Conservation (phyloP, 129 eudicot genomes). For the sunflower (Helianthus annuus) region DNA sequence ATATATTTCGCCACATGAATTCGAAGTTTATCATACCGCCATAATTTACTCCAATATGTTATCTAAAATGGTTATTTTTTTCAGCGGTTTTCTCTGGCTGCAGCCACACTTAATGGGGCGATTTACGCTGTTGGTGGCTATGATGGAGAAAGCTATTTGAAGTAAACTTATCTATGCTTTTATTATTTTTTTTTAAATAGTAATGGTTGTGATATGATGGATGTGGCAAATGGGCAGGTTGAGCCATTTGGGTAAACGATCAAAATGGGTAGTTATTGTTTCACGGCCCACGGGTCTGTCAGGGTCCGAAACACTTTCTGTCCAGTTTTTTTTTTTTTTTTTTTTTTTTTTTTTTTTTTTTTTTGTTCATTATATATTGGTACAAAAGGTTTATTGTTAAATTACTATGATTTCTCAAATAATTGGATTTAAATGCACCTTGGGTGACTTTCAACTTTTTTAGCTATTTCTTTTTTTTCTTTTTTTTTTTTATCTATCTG, state of each 20-base stretch:
- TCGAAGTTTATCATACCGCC: neutral
- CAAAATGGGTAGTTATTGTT: neutral
- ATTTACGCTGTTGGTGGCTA: slow-evolving; percentile 89
- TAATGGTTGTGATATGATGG: slow-evolving; percentile 5
- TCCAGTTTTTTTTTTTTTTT: neutral
- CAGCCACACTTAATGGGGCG: slow-evolving; percentile 74
- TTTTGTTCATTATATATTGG: neutral
- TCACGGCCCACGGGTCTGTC: neutral
- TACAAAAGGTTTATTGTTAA: neutral
- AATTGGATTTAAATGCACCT: neutral
- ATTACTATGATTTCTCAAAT: neutral
- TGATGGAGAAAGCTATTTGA: slow-evolving; percentile 69
- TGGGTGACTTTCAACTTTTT: neutral
- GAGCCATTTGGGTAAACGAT: neutral
- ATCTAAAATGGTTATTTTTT: slow-evolving; percentile 3
- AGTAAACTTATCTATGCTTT: slow-evolving; percentile 34
- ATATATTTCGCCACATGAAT: slow-evolving; percentile 7
- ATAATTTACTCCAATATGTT: neutral
- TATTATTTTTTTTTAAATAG: slow-evolving; percentile 3
- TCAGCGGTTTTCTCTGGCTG: slow-evolving; percentile 81
- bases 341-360: neutral
- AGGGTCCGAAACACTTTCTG: neutral
- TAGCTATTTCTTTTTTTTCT: neutral
- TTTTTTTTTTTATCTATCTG: neutral
- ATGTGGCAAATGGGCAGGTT: neutral